These are phyloP conservation scores for Halophytophthora polymorphica DNA, from an alignment of 352 stramenopile species.

Conservation along the genomic window DNA sequence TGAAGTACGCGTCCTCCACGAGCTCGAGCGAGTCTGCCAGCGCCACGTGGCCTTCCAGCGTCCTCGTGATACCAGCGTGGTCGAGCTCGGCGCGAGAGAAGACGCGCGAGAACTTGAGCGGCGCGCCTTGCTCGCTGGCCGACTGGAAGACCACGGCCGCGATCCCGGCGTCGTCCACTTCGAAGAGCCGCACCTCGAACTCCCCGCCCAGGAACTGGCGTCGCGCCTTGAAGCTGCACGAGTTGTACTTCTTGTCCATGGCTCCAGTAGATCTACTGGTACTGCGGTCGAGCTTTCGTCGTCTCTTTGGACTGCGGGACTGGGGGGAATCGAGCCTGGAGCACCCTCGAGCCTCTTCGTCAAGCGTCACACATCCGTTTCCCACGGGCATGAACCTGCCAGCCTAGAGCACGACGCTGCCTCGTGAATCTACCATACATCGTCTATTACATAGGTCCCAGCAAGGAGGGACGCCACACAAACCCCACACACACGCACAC, in stretches of 20 bases:
- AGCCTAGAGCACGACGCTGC: too few relatives aligned
- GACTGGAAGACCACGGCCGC: slow-evolving; percentile 52
- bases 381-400: too few relatives aligned
- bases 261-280: background rate
- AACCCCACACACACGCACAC: too few relatives aligned
- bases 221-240: slow-evolving; percentile 59
- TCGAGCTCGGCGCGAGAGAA: slow-evolving; percentile 55
- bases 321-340: too few relatives aligned
- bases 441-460: too few relatives aligned
- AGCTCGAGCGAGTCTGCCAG: slow-evolving; percentile 68
- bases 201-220: slow-evolving; percentile 58
- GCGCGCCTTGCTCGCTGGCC: slow-evolving; percentile 17
- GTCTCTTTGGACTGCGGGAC: background rate
- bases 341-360: too few relatives aligned
- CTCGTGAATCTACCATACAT: too few relatives aligned
- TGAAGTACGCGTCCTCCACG: slow-evolving; percentile 65
- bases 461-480: too few relatives aligned
- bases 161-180: slow-evolving; percentile 67
- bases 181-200: slow-evolving; percentile 70
- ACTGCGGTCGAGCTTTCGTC: background rate
- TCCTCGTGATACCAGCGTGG: slow-evolving; percentile 42
- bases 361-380: too few relatives aligned
- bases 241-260: slow-evolving; percentile 49
- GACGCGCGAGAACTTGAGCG: slow-evolving; percentile 63
- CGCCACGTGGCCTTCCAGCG: slow-evolving; percentile 56